phyloP scores from a whole-genome alignment of 306 rosid species.

The Vigna reflexopilosa region DNA sequence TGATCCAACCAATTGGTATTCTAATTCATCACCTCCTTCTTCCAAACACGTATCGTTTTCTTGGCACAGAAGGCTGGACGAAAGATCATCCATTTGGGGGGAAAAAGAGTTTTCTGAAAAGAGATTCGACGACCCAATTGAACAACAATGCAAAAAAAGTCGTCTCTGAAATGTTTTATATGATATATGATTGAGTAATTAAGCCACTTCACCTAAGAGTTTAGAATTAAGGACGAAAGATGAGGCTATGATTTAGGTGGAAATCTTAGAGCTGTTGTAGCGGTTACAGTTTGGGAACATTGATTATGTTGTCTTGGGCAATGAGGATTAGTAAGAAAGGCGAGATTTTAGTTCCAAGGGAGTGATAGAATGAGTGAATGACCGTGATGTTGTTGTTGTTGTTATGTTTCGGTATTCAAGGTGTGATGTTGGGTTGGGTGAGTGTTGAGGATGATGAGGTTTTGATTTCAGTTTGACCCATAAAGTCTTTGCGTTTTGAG shows the following conservation, averaged over 20 bases:
- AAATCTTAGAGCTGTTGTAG: conserved; percentile 34
- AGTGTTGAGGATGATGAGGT: conserved; percentile 46
- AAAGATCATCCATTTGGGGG: conserved; percentile 43
- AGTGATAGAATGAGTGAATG: not conserved
- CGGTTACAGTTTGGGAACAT: conserved; percentile 49
- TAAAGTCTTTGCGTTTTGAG: conserved; percentile 36
- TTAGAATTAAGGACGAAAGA: conserved; percentile 32
- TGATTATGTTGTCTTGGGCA: conserved; percentile 24
- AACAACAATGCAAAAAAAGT: conserved; percentile 10
- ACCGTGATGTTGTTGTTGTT: not conserved
- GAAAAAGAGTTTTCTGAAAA: not conserved
- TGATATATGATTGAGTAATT: conserved; percentile 31
- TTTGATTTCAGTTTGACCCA: conserved; percentile 57
- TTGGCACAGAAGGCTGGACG: conserved; percentile 56
- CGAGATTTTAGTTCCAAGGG: conserved; percentile 25
- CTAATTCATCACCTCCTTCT: conserved; percentile 45
- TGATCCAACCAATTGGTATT: conserved; percentile 30
- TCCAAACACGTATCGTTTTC: conserved; percentile 51
- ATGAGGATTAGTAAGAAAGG: conserved; percentile 27
- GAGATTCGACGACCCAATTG: conserved; percentile 25
- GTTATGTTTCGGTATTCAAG: conserved; percentile 28
- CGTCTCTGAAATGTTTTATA: conserved; percentile 36
- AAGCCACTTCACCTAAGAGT: conserved; percentile 19
- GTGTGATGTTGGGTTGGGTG: conserved; percentile 19
- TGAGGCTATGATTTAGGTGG: conserved; percentile 46